phyloP scores from a whole-genome alignment of 2,329 filamentous ascomycete species.

The Fusarium nematophilum region DNA sequence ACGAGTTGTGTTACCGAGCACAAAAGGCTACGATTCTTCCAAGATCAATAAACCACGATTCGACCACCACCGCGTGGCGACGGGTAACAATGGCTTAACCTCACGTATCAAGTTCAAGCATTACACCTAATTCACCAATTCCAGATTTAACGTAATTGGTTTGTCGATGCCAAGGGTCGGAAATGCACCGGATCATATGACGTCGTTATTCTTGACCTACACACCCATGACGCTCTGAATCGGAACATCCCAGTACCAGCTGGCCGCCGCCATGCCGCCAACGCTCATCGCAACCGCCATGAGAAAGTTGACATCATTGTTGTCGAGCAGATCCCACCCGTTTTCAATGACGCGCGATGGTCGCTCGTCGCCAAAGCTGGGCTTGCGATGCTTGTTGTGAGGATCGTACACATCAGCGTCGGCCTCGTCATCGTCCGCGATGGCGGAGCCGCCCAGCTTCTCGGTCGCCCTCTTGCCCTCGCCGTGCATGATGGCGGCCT shows the following conservation, averaged over 20 bases:
- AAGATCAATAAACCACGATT: too few relatives aligned
- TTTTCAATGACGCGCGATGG: slow-evolving; percentile 74
- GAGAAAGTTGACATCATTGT: slow-evolving; percentile 93
- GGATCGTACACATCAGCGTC: slow-evolving; percentile 60
- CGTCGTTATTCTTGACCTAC: slow-evolving; percentile 39
- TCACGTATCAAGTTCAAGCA: slow-evolving; percentile 24
- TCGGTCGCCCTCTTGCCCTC: slow-evolving; percentile 59
- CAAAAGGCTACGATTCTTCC: too few relatives aligned
- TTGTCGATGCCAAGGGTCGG: slow-evolving; percentile 21
- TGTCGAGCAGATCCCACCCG: slow-evolving; percentile 82
- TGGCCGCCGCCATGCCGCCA: slow-evolving; percentile 75
- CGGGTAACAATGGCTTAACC: slow-evolving; percentile 30
- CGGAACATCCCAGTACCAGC: slow-evolving; percentile 70
- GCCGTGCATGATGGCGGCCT: slow-evolving; percentile 55
- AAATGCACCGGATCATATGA: slow-evolving; percentile 35
- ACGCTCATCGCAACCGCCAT: slow-evolving; percentile 89
- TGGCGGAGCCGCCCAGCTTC: slow-evolving; percentile 47
- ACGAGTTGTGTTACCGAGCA: too few relatives aligned
- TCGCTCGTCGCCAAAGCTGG: slow-evolving; percentile 65
- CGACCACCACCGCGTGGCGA: slow-evolving; percentile 37
- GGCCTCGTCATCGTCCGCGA: slow-evolving; percentile 51
- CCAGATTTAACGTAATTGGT: slow-evolving; percentile 15
- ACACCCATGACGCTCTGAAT: slow-evolving; percentile 55
- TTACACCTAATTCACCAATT: too few relatives aligned
- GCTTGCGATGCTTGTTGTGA: slow-evolving; percentile 60